phyloP scores from a whole-genome alignment of 163 green algal genomes.

The Trebouxiophyceae sp. region DNA sequence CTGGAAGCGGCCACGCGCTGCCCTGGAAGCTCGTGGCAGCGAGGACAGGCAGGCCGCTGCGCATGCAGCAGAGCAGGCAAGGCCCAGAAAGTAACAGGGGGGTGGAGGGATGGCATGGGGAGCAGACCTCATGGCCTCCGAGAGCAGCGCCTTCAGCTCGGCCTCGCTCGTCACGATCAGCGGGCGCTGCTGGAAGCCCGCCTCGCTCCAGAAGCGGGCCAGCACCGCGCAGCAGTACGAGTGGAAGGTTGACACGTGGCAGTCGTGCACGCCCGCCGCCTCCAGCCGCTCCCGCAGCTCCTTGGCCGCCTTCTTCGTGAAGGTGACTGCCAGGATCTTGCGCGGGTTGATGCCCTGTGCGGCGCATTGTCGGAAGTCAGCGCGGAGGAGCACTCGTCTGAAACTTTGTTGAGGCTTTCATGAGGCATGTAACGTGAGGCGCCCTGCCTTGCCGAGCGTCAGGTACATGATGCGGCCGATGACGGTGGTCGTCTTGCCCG shows the following conservation, averaged over 20 bases:
- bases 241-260: conserved; percentile 48
- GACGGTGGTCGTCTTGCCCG: conserved; percentile 56
- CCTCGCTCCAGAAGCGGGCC: neutral
- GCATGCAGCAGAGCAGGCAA: too few relatives aligned
- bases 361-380: too few relatives aligned
- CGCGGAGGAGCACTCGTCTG: too few relatives aligned
- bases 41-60: too few relatives aligned
- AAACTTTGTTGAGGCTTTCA: too few relatives aligned
- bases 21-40: too few relatives aligned
- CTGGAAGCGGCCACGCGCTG: too few relatives aligned
- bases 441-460: conserved; percentile 3
- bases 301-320: conserved; percentile 27
- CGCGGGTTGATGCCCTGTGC: too few relatives aligned
- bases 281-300: conserved; percentile 39
- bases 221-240: conserved; percentile 4
- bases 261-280: conserved; percentile 3
- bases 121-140: conserved; percentile 19
- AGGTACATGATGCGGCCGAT: conserved; percentile 39
- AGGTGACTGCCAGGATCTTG: conserved; percentile 30
- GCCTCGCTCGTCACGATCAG: conserved; percentile 6
- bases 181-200: conserved; percentile 4
- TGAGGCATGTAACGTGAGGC: too few relatives aligned
- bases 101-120: too few relatives aligned
- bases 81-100: too few relatives aligned
- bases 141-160: conserved; percentile 2